Conservation (phyloP, 192 early-diverging fungal species). For the Backusella mclennaniae region DNA sequence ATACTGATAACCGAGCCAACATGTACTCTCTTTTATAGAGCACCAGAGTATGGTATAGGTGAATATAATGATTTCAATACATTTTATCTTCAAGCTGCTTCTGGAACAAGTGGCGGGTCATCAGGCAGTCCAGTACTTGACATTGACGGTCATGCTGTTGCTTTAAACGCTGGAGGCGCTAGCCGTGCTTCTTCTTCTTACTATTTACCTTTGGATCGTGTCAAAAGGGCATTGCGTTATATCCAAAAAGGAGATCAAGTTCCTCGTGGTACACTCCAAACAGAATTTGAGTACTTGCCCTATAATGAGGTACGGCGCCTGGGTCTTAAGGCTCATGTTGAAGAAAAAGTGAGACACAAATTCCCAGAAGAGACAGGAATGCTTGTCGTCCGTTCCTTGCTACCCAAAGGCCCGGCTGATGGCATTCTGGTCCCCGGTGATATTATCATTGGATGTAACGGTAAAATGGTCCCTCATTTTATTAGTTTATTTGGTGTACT, state of each 20-base stretch:
- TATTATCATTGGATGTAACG: constrained; percentile 66
- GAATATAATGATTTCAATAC: constrained; percentile 83
- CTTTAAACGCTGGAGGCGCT: constrained; percentile 71
- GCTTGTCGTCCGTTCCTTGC: constrained; percentile 58
- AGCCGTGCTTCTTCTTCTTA: constrained; percentile 69
- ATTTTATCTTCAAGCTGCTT: constrained; percentile 77
- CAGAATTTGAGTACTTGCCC: constrained; percentile 64
- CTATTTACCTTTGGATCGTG: constrained; percentile 76
- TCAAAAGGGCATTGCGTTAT: constrained; percentile 60
- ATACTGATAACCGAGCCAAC: not conserved
- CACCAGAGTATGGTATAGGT: constrained; percentile 65
- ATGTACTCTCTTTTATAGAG: constrained; percentile 34
- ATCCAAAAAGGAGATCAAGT: constrained; percentile 56
- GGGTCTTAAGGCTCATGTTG: constrained; percentile 64
- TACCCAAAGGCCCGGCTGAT: constrained; percentile 71
- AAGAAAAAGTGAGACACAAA: constrained; percentile 57
- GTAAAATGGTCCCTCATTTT: constrained; percentile 68
- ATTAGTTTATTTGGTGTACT: constrained; percentile 60
- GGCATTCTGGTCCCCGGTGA: constrained; percentile 65
- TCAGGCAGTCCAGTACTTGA: constrained; percentile 79
- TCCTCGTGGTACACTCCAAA: constrained; percentile 76
- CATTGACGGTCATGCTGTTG: constrained; percentile 74
- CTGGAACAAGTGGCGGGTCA: constrained; percentile 73
- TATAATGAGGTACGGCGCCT: constrained; percentile 73
- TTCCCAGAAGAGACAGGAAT: constrained; percentile 71